A percentile compares a stretch with the other conserved stretches of the same genome.
Conservation (phyloP, 148 eudicot genomes). For the Camellia granthamiana region DNA sequence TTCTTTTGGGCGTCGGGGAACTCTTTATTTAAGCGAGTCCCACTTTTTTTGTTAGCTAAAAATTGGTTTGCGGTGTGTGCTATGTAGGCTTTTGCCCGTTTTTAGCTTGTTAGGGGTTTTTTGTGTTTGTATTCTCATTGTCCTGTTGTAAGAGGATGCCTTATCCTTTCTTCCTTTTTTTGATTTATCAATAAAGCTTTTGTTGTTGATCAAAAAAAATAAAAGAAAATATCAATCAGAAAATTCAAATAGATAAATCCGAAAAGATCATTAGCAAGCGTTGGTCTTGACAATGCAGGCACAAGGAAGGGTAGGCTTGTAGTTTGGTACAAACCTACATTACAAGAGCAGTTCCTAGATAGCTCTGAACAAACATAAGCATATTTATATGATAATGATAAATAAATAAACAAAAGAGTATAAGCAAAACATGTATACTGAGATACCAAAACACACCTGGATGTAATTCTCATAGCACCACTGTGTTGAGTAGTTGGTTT, state of each 20-base stretch:
- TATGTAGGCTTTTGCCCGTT: too few relatives aligned
- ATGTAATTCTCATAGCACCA: constrained; percentile 77
- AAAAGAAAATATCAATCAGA: not conserved
- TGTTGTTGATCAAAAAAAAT: too few relatives aligned
- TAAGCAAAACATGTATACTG: not conserved
- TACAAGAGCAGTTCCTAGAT: not conserved
- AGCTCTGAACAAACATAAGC: constrained; percentile 2
- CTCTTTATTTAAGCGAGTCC: too few relatives aligned
- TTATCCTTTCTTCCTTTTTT: too few relatives aligned
- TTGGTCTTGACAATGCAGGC: not conserved
- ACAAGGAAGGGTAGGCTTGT: too few relatives aligned
- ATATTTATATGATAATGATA: not conserved
- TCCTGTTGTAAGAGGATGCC: too few relatives aligned
- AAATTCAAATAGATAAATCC: not conserved
- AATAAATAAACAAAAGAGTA: not conserved
- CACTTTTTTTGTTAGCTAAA: too few relatives aligned
- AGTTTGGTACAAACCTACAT: not conserved
- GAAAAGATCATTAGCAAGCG: not conserved
- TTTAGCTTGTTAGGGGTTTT: too few relatives aligned
- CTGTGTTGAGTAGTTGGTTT: constrained; percentile 64
- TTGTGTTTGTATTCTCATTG: too few relatives aligned
- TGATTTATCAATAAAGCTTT: too few relatives aligned
- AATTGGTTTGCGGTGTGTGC: too few relatives aligned
- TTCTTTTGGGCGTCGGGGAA: too few relatives aligned
- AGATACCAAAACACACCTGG: constrained; percentile 38